These are phyloP conservation scores for Fagus sylvatica DNA, from an alignment of 306 rosid species.

Conservation along the genomic window DNA sequence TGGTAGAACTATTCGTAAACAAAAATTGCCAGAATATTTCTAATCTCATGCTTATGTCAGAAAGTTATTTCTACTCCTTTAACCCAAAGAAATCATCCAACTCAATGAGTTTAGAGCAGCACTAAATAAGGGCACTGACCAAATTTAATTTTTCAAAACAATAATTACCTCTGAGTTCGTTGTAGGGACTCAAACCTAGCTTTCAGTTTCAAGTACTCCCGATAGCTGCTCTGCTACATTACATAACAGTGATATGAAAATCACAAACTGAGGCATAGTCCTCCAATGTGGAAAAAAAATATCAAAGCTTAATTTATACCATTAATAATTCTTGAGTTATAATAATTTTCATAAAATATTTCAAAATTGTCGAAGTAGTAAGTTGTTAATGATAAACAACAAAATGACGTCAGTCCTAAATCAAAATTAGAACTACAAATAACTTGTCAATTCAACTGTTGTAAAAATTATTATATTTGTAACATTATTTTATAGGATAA, in stretches of 20 bases:
- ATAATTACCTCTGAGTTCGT: slow-evolving; percentile 83
- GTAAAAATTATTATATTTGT: no score
- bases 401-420: no score
- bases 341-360: background rate
- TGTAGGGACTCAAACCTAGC: slow-evolving; percentile 82
- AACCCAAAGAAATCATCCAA: background rate
- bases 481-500: no score
- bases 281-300: background rate
- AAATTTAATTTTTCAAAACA: background rate
- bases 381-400: no score
- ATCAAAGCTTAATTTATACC: background rate
- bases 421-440: no score
- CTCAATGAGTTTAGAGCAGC: background rate
- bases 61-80: background rate
- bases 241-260: slow-evolving; percentile 10
- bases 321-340: background rate
- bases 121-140: background rate
- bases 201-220: slow-evolving; percentile 91
- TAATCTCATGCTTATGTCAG: background rate
- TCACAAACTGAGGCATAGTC: slow-evolving; percentile 2
- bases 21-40: background rate
- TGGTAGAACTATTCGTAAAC: background rate
- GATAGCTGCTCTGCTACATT: slow-evolving; percentile 73
- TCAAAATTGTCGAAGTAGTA: no score
- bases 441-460: no score